Evolutionary conservation across 2,329 filamentous ascomycete species (phyloP), one percentile per base, ranked within the genome.

Genomic region (Aureobasidium subglaciale): DNA sequence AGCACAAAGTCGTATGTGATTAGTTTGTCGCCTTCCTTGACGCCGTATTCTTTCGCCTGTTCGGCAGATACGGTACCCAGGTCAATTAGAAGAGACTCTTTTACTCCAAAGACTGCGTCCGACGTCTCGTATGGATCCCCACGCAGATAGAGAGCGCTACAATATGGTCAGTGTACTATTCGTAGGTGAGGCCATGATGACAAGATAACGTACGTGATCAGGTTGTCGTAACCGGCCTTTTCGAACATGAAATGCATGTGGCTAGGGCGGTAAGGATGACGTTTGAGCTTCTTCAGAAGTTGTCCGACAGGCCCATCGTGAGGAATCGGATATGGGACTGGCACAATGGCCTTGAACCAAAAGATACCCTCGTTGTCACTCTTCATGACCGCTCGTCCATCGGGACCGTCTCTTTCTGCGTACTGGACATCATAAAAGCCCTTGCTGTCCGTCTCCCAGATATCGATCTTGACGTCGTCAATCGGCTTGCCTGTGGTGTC

Each of bases 211-310:
- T 75, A 91, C 87, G 89, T 95, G 66, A 93, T 86, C 63, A 95
- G 71, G 67, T 86, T 81, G 73, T 95, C 89, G 73, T 81, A 90
- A 0, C 87, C 87, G 30, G 77, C 70, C 75, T 89, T 90, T 67
- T 85, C 82, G 72, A 95, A 90, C 87, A 95, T 93, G 64, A 93
- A 93, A 70, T 93, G 88, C 77, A 92, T 81, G 69, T 93, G 88
- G 18, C 84, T 81, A 1, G 88, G 89, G 52, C 89, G 74, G 74
- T 83, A 91, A 56, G 83, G 83, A 72, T 93, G 89, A n/a, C 89
- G 75, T n/a, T 79, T 77, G 63, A 93, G 67, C 64, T 73, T 69
- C 66, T 75, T 72, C 63, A 93, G 71, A 62, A 93, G 67, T 70
- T 83, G 81, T 0, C 88, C 90, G 1, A 95, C 89, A 0, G 90